phyloP scores from a whole-genome alignment of 208 protist species.

The Trypanosoma mega region DNA sequence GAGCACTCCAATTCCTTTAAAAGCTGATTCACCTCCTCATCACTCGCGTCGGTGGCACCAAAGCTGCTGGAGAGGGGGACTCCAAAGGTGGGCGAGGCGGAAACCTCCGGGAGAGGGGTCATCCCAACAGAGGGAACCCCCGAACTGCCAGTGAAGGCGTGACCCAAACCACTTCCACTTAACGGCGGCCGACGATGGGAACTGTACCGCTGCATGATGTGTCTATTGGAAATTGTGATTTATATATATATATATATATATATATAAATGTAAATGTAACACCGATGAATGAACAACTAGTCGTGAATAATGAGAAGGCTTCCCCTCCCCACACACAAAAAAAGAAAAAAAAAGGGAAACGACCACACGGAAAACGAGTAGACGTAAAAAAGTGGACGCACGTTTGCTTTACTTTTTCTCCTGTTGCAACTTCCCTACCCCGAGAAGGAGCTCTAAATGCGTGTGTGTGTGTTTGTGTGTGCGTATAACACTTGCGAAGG shows the following conservation, averaged over 20 bases:
- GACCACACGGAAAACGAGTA: too few relatives aligned
- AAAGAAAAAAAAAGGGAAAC: too few relatives aligned
- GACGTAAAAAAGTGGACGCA: too few relatives aligned
- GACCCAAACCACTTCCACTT: background rate
- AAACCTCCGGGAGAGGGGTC: constrained; percentile 21
- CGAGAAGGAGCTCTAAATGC: too few relatives aligned
- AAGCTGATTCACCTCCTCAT: constrained; percentile 81
- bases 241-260: constrained; percentile 3
- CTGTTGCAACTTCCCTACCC: too few relatives aligned
- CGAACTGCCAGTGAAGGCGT: background rate
- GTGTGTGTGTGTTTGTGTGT: too few relatives aligned
- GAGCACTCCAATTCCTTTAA: constrained; percentile 74
- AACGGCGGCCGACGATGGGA: constrained; percentile 5
- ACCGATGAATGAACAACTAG: background rate
- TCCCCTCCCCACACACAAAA: too few relatives aligned
- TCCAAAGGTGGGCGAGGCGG: too few relatives aligned
- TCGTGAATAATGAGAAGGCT: too few relatives aligned
- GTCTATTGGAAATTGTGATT: background rate
- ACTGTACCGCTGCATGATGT: constrained; percentile 11
- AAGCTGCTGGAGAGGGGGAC: too few relatives aligned
- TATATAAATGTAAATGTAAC: background rate
- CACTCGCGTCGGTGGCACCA: constrained; percentile 44
- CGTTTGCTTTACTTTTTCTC: too few relatives aligned
- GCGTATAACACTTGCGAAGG: too few relatives aligned
- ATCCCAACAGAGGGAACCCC: constrained; percentile 17